Evolutionary conservation across 2,329 filamentous ascomycete genomes (phyloP).

Genomic region (Orbilia ellipsospora): DNA sequence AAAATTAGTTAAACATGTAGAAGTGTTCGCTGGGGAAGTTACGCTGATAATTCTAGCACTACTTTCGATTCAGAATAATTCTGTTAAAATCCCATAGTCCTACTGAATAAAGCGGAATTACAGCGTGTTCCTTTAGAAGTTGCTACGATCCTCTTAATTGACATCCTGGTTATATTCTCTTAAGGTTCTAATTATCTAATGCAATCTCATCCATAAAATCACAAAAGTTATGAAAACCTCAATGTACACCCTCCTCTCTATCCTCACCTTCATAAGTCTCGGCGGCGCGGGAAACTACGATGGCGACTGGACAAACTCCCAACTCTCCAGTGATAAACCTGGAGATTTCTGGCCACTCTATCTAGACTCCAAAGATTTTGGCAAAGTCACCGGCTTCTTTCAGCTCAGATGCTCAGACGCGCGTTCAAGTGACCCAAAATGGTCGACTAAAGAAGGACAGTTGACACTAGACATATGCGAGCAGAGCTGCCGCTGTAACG

Average conservation of each 20-base stretch:
- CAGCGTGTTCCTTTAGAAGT: too few species aligned
- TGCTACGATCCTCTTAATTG: too few species aligned
- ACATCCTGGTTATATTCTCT: too few species aligned
- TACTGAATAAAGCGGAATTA: too few species aligned
- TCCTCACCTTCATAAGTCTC: neutral
- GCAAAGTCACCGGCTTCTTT: constrained; percentile 11
- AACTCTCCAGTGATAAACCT: neutral
- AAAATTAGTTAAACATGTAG: too few species aligned
- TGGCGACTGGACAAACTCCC: constrained; percentile 26
- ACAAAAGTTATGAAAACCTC: neutral
- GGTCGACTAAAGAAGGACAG: neutral
- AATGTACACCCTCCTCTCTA: neutral
- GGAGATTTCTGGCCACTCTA: neutral
- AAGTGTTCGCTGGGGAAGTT: too few species aligned
- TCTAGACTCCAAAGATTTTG: neutral
- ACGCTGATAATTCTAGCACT: too few species aligned
- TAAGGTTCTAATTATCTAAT: too few species aligned
- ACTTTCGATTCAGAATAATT: too few species aligned
- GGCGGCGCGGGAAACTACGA: constrained; percentile 20
- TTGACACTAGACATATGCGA: neutral
- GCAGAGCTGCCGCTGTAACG: constrained; percentile 31
- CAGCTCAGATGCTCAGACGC: constrained; percentile 2
- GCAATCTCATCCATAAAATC: too few species aligned
- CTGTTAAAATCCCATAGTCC: too few species aligned
- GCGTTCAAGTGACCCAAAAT: neutral